Base-by-base conservation (phyloP, 139 green algal genomes). In the Volvox africanus region DNA sequence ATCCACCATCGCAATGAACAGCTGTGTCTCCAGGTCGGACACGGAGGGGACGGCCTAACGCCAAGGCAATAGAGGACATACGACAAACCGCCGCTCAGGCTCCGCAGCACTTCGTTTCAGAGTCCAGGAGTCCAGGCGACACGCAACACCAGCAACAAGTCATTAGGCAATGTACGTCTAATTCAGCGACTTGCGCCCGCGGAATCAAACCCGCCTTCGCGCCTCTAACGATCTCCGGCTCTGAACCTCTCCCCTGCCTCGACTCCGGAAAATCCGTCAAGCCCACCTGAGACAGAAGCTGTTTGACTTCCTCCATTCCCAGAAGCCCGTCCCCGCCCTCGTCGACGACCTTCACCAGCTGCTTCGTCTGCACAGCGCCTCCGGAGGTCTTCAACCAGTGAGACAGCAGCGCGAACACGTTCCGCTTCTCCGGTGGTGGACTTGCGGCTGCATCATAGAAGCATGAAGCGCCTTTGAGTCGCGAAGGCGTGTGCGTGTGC, bases 1-100 rank as follows among this genome's bases (percentile, higher is more conserved):
- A 28, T 94, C 88, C 83, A 94, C 83, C 92, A 94, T 94, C 2
- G 88, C 88, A 33, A 89, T 69, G 22, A 94, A 94, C 76, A 94
- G 88, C 82, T 94, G 92, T 19, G 44, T 33, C 88, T 94, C 92
- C 44, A 94, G 32, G 9, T 71, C 77, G 0, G 83, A 91, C 35
- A 79, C 82, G 32, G 14, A 16, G 71, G 71, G 71, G 21, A 79
- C 71, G 26, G 71, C 71, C 71, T 79, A 32, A 79, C 65, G 6
- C 12, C 65, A 16, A 6, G 24, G 65, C 65, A 16, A 12, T 24
- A 73, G 65, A 6, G 11, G 11, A 24, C 65, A 24, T 28, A 12
- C 65, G 24, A 73, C 65, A 28, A 73, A 24, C 17, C 65, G 65
- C 11, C 21, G 21, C 65, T 30, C 65, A 73, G 21, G 11, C 65